Evolutionary conservation across 345 rosid species (phyloP).

Genomic region (Salix suchowensis): DNA sequence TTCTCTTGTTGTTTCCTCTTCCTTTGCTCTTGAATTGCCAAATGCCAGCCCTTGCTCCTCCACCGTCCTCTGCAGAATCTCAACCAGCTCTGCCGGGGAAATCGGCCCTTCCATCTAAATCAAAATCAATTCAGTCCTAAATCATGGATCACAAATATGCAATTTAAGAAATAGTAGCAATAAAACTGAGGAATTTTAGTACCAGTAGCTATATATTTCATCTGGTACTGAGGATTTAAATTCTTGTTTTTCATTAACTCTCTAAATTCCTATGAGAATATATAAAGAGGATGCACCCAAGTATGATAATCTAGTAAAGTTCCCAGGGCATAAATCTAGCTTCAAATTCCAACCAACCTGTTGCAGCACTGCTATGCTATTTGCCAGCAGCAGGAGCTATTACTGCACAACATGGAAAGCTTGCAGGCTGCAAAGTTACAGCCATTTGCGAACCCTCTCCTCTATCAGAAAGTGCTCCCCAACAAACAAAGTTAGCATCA

Average conservation of each 20-base stretch:
- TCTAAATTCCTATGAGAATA: not conserved
- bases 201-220: too few relatives aligned
- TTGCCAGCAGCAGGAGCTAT: conserved; percentile 45
- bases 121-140: not conserved
- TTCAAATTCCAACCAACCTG: conserved; percentile 34
- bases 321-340: not conserved
- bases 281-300: not conserved
- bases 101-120: conserved; percentile 55
- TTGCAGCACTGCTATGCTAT: conserved; percentile 44
- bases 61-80: conserved; percentile 50
- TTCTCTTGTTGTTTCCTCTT: conserved; percentile 15
- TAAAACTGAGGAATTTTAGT: not conserved
- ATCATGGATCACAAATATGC: not conserved
- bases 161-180: not conserved
- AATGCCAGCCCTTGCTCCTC: conserved; percentile 64
- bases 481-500: conserved; percentile 49
- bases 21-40: conserved; percentile 18
- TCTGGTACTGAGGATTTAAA: too few relatives aligned
- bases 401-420: conserved; percentile 54
- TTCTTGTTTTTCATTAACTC: too few relatives aligned
- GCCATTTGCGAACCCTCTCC: conserved; percentile 54
- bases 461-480: conserved; percentile 46
- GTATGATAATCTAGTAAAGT: not conserved
- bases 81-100: conserved; percentile 48
- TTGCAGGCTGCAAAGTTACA: conserved; percentile 30